Conservation (phyloP, 495 filamentous ascomycete genomes). For the Terfezia claveryi region DNA sequence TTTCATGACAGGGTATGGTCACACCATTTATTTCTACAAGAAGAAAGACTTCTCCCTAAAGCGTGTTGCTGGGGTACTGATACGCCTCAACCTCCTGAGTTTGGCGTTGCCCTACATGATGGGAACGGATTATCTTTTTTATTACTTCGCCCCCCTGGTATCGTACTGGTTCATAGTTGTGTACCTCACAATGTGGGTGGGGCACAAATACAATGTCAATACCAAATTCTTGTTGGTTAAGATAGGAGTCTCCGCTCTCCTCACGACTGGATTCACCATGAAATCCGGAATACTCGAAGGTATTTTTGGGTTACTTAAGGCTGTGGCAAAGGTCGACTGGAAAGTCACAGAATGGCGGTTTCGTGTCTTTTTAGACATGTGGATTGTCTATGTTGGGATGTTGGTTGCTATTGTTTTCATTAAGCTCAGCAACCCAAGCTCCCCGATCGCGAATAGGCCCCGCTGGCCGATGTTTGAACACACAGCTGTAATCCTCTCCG, state of each 20-base stretch:
- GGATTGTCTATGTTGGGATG: conserved; percentile 32
- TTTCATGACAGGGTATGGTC: conserved; percentile 38
- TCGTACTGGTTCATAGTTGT: conserved; percentile 39
- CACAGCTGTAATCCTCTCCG: conserved; percentile 8
- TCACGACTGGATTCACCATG: conserved; percentile 24
- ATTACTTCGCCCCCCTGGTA: conserved; percentile 37
- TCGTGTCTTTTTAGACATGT: conserved; percentile 28
- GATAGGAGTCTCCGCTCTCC: conserved; percentile 25
- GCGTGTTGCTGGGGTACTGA: conserved; percentile 27
- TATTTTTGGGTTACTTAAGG: conserved; percentile 19
- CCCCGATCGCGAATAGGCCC: neutral
- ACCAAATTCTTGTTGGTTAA: conserved; percentile 27
- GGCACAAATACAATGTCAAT: conserved; percentile 23
- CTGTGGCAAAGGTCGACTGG: conserved; percentile 25
- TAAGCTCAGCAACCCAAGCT: conserved; percentile 9
- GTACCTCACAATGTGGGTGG: conserved; percentile 27
- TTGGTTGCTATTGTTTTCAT: conserved; percentile 24
- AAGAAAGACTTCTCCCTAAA: conserved; percentile 33
- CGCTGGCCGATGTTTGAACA: neutral
- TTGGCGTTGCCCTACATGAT: conserved; percentile 33
- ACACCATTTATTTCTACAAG: conserved; percentile 32
- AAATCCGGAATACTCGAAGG: conserved; percentile 26
- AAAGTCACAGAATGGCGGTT: conserved; percentile 26
- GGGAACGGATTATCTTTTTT: conserved; percentile 33
- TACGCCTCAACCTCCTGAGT: conserved; percentile 35